Base-by-base conservation (phyloP, 495 filamentous ascomycete genomes). In the Cercophora samala region DNA sequence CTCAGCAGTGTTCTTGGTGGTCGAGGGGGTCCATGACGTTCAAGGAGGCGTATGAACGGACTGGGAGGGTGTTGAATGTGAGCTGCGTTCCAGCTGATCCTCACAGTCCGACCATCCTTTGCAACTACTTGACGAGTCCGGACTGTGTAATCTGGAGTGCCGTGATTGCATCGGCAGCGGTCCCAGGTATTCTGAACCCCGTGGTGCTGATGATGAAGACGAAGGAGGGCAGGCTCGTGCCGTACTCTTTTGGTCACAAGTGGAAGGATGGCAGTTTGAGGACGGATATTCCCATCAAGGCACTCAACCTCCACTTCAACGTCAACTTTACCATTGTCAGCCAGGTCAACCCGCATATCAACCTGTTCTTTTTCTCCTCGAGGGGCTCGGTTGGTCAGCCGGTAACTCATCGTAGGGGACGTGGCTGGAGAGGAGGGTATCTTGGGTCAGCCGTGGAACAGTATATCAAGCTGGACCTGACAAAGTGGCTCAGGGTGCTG, bases 121-220 rank as follows among this genome's bases (percentile, higher is more conserved):
- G 90, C 65, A 99, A 99, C 79, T 97, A 97, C 74, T 83, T 97
- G 25, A 99, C 95, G 4, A 89, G 88, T 13, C 96, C 96, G 0
- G 91, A 99, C 80, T 98, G 96, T 72, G 96, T 97, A 59, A 96
- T 99, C 66, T 99, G 96, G 93, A 95, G 91, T 24, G 96, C 96
- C 15, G 93, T 97, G 8, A 81, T 99, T 15, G 95, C 96, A 13
- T 97, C 93, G 5, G 95, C 96, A 11, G 95, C 95, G 17, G 95
- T 99, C 5, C 95, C 95, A 0, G 95, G 96, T 0, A 98, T 99
- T 66, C 81, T 97, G 60, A 97, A 97, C 72, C 96, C 96, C 0
- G 93, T 99, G 1, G 93, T 98, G 2, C 80, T 99, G 52, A 97
- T 99, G 95, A 94, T 89, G 84, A 99, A 98, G 78, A 91, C 83